Percentiles rank a stretch among this genome's conserved stretches.
Conservation (phyloP, 352 stramenopile species). For the Pythium myriotylum region DNA sequence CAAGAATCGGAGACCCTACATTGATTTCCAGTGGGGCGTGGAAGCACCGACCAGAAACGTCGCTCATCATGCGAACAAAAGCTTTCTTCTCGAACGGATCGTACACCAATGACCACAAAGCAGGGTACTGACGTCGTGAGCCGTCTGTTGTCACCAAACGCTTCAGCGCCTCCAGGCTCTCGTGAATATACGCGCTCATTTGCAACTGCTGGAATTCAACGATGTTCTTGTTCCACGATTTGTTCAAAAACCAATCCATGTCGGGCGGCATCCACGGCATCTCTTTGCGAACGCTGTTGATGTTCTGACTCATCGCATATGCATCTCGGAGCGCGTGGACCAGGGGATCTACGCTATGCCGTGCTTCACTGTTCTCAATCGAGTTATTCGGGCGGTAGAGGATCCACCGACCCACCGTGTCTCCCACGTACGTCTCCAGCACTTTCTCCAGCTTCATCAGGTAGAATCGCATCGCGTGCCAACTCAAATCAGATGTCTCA, state of each 20-base stretch:
- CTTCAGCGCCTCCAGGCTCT: not conserved
- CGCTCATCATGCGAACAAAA: no score
- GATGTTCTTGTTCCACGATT: slow-evolving; percentile 17
- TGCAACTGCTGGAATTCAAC: slow-evolving; percentile 6
- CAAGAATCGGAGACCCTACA: not conserved
- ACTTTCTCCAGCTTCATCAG: slow-evolving; percentile 27
- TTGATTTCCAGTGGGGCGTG: slow-evolving; percentile 24
- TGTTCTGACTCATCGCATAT: not conserved
- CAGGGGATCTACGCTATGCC: not conserved
- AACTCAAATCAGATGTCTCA: not conserved
- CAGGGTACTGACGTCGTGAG: slow-evolving; percentile 6
- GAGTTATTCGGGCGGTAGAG: not conserved
- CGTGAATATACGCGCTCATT: slow-evolving; percentile 9
- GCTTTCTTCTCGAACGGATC: not conserved
- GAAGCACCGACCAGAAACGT: slow-evolving; percentile 9
- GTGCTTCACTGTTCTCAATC: no score
- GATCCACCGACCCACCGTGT: slow-evolving; percentile 2
- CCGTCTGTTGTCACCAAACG: slow-evolving; percentile 2
- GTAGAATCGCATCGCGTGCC: slow-evolving; percentile 16
- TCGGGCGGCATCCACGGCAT: no score
- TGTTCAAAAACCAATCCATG: slow-evolving; percentile 16
- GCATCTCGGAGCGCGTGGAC: not conserved
- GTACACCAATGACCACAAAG: slow-evolving; percentile 14
- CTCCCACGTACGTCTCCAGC: slow-evolving; percentile 14
- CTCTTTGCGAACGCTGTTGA: not conserved